phyloP scores from a whole-genome alignment of 345 rosid species.

The Dipteronia dyeriana region DNA sequence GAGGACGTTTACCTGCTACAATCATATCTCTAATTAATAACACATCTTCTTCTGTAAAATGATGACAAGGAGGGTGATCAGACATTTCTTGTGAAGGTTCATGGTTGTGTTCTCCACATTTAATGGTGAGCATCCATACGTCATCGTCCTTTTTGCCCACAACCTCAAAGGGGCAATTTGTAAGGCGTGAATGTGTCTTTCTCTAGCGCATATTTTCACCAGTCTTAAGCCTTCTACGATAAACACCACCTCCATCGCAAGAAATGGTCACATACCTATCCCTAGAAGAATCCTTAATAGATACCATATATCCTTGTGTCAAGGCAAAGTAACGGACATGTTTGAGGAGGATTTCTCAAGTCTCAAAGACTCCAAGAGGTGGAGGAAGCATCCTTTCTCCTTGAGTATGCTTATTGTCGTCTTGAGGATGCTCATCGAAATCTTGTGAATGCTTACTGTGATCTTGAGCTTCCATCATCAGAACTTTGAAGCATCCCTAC shows the following conservation, averaged over 20 bases:
- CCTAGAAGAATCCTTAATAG: slow-evolving; percentile 10
- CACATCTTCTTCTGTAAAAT: slow-evolving; percentile 10
- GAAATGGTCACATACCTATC: slow-evolving; percentile 15
- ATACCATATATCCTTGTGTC: slow-evolving; percentile 14
- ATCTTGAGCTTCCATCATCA: slow-evolving; percentile 16
- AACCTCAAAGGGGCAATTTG: slow-evolving; percentile 13
- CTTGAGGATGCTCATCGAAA: slow-evolving; percentile 5
- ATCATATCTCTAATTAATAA: slow-evolving; percentile 12
- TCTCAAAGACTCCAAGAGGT: slow-evolving; percentile 9
- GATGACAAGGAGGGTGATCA: slow-evolving; percentile 9
- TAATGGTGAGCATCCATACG: background rate
- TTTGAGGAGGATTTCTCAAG: slow-evolving; percentile 13
- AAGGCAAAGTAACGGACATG: slow-evolving; percentile 13
- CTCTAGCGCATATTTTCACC: slow-evolving; percentile 9
- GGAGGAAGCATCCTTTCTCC: slow-evolving; percentile 18
- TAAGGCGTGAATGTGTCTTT: slow-evolving; percentile 4
- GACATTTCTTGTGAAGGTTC: slow-evolving; percentile 12
- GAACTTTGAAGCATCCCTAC: background rate
- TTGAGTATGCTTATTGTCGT: background rate
- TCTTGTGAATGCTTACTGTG: background rate
- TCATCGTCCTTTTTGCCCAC: slow-evolving; percentile 15
- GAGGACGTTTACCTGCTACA: slow-evolving; percentile 8
- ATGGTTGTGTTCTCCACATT: slow-evolving; percentile 11
- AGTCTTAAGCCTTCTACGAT: slow-evolving; percentile 9
- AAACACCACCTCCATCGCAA: slow-evolving; percentile 13